Conservation (phyloP, 1,139 yeast genomes). For the Lodderomyces elongisporus region DNA sequence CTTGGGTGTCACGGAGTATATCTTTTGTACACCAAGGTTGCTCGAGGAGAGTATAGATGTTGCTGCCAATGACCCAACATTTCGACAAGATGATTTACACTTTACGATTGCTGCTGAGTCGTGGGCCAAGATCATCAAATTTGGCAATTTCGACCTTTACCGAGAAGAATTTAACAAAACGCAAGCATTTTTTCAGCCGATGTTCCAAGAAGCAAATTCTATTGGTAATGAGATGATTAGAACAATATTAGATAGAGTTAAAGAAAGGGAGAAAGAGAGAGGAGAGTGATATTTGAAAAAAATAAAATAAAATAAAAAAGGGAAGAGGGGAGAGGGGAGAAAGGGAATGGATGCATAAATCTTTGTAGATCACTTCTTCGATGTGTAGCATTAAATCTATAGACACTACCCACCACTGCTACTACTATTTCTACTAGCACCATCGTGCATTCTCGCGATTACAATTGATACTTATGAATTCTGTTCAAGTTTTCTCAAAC, state of each 20-base stretch:
- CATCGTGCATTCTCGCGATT: too few relatives aligned
- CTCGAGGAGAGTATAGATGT: conserved; percentile 75
- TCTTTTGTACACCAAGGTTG: conserved; percentile 78
- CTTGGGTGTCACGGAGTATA: conserved; percentile 88
- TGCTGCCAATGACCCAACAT: conserved; percentile 60
- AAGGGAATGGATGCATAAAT: not conserved
- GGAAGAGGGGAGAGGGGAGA: too few relatives aligned
- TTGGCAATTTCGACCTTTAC: conserved; percentile 73
- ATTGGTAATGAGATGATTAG: conserved; percentile 95
- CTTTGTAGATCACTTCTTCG: not conserved
- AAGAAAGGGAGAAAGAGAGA: conserved; percentile 27
- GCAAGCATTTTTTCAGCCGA: conserved; percentile 76
- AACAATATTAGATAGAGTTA: conserved; percentile 60
- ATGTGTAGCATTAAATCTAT: not conserved
- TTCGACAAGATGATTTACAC: conserved; percentile 82
- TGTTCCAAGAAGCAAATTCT: conserved; percentile 82
- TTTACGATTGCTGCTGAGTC: conserved; percentile 75
- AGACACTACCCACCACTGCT: too few relatives aligned
- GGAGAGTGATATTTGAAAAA: too few relatives aligned
- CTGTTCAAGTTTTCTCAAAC: too few relatives aligned
- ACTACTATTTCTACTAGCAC: too few relatives aligned
- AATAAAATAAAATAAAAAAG: too few relatives aligned
- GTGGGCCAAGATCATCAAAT: conserved; percentile 81
- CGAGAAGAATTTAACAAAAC: conserved; percentile 68
- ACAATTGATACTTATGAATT: too few relatives aligned